Base-by-base conservation (phyloP, 2,329 filamentous ascomycete species). In the Graphiopsis chlorocephala region DNA sequence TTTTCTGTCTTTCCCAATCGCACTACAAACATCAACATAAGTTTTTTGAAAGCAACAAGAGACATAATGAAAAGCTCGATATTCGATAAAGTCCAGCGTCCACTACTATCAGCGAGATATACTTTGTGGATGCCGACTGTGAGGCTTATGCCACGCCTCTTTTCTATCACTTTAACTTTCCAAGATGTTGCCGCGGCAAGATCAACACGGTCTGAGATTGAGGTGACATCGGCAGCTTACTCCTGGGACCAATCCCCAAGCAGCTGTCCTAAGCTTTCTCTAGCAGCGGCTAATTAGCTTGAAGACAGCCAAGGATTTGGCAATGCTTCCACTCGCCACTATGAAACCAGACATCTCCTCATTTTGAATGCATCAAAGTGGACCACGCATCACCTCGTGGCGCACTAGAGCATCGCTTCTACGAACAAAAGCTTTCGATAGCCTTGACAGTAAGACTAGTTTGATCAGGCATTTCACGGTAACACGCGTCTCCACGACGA, bases 201-300 rank as follows among this genome's bases (percentile, higher is more conserved):
- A 58, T 38, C 33, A 26, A 38, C 55, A 58, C 2, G 31, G 15
- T 38, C 38, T 29, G 23, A 58, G 33, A 58, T 45, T 28, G 60
- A 42, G 48, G 38, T 62, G 60, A 62, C 48, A 62, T 62, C 60
- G 60, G 60, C 60, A 48, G 60, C 48, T 55, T 62, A 23, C 20
- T 26, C 28, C 17, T 26, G 12, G 26, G 28, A 29, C 60, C 48
- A 62, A 61, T 61, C 47, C 47, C 38, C 20, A 38, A 29, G 12
- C 29, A 15, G 29, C 31, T n/a, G n/a, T 35, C 20, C 48, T 48
- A 62, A 62, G 60, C 60, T 45, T 55, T 62, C 48, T 25, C 33
- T 55, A 62, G 60, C 48, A 53, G 31, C 47, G 48, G 48, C 60
- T 62, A 62, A 55, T 55, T 53, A 42, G 60, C 48, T 62, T 62